Evolutionary conservation across 306 rosid genomes (phyloP).

Genomic region (Cucurbita moschata): DNA sequence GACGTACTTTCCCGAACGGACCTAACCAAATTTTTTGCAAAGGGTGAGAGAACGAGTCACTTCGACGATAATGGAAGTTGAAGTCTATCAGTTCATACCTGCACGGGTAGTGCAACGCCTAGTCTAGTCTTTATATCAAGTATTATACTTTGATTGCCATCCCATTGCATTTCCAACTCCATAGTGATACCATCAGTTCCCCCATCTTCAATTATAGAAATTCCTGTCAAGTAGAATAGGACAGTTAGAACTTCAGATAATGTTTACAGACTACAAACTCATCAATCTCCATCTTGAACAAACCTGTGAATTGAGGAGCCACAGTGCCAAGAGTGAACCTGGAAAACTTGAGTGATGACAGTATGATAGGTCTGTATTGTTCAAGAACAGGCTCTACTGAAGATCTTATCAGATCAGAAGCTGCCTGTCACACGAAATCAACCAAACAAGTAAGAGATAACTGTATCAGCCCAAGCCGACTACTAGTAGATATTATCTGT

Average conservation of each 20-base stretch:
- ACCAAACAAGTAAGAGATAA: not conserved
- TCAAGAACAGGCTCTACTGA: conserved; percentile 79
- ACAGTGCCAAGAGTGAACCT: conserved; percentile 93
- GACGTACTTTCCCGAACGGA: not conserved
- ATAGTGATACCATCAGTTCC: conserved; percentile 48
- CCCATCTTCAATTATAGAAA: conserved; percentile 63
- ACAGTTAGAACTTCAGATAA: not conserved
- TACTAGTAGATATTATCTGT: too few species aligned
- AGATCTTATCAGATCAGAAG: conserved; percentile 80
- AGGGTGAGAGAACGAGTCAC: not conserved
- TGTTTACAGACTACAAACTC: not conserved
- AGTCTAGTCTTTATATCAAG: conserved; percentile 72
- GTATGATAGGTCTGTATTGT: conserved; percentile 51
- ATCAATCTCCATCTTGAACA: conserved; percentile 5
- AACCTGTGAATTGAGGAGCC: conserved; percentile 91
- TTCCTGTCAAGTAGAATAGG: conserved; percentile 31
- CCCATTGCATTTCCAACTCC: conserved; percentile 99
- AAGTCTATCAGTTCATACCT: conserved; percentile 31
- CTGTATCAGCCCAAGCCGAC: too few species aligned
- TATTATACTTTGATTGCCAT: conserved; percentile 86
- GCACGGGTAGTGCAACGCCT: conserved; percentile 78
- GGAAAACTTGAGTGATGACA: conserved; percentile 71
- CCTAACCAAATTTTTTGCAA: not conserved
- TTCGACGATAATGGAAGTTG: not conserved
- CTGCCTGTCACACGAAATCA: conserved; percentile 37